Base-by-base conservation (phyloP, 2,329 filamentous ascomycete genomes). In the Ascochyta rabiei region DNA sequence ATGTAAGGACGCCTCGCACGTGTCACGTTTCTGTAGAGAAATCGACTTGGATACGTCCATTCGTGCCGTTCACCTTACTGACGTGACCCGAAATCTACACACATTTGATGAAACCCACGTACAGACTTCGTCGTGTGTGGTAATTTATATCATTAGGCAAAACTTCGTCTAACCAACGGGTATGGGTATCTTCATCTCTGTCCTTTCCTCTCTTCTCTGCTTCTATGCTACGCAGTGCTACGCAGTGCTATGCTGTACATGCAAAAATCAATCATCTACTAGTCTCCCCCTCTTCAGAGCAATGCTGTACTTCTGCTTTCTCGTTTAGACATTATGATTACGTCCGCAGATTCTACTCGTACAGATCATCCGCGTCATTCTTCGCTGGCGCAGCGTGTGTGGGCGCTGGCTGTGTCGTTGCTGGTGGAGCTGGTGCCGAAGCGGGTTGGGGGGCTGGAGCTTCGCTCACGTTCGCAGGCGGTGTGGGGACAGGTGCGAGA, bases 311-410 rank as follows among this genome's bases (percentile, higher is more conserved):
- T 13, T n/a, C 31, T 24, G 4, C 4, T 13, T 26, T 4, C 19
- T 26, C 37, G 41, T n/a, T 28, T 31, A 39, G 9, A 18, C 18
- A n/a, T 43, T 37, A 16, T 6, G 18, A 45, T 39, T 39, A 45
- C n/a, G 4, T 13, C 35, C n/a, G 15, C 28, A 18, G 10, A 15
- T 7, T 19, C 50, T 60, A 66, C 24, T 60, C 58, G 38, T 66
- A 67, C 15, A 66, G 26, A 31, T 56, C 57, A n/a, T 66, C 51
- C 4, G 58, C 46, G 23, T 63, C 59, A 10, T 58, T 56, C 48
- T 59, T 63, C 10, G 43, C 53, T 1, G 53, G 54, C 4, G 53
- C 40, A 16, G 42, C 26, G 4, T 48, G 51, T 2, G 51, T 35
- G 6, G 23, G 24, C 23, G 26, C 26, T 8, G 16, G 40, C 19